Conservation (phyloP, 192 early-diverging fungal species). For the Podila clonocystis region DNA sequence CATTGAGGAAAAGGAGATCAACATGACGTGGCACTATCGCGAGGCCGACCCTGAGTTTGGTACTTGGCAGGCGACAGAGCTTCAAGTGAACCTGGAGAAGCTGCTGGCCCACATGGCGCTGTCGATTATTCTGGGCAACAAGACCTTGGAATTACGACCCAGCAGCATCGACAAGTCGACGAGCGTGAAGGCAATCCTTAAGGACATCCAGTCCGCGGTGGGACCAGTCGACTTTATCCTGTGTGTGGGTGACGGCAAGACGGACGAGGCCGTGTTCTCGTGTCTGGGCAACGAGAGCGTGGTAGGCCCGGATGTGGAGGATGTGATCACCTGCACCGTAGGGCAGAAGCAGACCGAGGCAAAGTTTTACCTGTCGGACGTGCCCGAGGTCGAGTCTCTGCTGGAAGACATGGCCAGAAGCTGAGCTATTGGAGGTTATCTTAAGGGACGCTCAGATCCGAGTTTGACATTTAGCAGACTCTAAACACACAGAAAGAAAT, state of each 20-base stretch:
- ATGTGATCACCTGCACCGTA: slow-evolving; percentile 88
- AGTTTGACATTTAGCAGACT: neutral
- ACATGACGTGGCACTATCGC: slow-evolving; percentile 98
- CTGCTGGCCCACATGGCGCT: slow-evolving; percentile 93
- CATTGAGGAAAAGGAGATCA: slow-evolving; percentile 99
- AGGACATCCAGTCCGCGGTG: slow-evolving; percentile 67
- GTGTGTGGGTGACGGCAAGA: slow-evolving; percentile 94
- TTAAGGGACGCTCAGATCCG: no score
- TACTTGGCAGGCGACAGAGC: slow-evolving; percentile 97
- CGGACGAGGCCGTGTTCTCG: slow-evolving; percentile 95
- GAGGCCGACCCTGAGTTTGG: slow-evolving; percentile 96
- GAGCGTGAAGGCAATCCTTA: slow-evolving; percentile 87
- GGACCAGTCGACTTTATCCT: slow-evolving; percentile 74
- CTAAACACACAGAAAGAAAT: neutral
- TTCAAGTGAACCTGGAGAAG: slow-evolving; percentile 97
- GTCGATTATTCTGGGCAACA: slow-evolving; percentile 94
- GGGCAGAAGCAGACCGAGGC: slow-evolving; percentile 98
- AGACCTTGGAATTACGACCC: slow-evolving; percentile 96
- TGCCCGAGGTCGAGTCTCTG: slow-evolving; percentile 60
- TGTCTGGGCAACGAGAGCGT: slow-evolving; percentile 63
- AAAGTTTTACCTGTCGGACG: slow-evolving; percentile 82
- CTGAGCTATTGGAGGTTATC: neutral
- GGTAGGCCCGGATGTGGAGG: slow-evolving; percentile 41
- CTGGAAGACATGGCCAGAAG: slow-evolving; percentile 50
- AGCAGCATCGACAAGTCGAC: slow-evolving; percentile 92